Evolutionary conservation across 495 filamentous ascomycete genomes (phyloP).

Genomic region (Penicillium paxilli): DNA sequence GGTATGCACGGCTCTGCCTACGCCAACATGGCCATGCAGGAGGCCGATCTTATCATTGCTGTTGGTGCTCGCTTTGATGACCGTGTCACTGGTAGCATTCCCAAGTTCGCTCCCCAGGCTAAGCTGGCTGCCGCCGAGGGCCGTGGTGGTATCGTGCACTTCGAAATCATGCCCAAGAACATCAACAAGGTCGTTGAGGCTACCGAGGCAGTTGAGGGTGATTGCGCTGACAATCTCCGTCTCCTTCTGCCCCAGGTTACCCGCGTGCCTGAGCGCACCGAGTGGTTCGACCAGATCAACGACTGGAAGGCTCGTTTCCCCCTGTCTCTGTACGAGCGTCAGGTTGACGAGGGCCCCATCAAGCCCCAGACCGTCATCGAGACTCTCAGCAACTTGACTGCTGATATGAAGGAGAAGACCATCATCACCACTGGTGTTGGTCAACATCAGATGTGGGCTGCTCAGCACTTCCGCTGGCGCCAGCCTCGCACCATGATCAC

Average conservation of each 20-base stretch:
- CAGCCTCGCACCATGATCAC: slow-evolving; percentile 88
- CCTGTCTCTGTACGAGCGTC: slow-evolving; percentile 70
- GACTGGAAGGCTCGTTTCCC: slow-evolving; percentile 88
- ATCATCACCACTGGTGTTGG: slow-evolving; percentile 92
- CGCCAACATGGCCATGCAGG: slow-evolving; percentile 66
- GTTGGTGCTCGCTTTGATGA: slow-evolving; percentile 67
- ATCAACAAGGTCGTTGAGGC: slow-evolving; percentile 67
- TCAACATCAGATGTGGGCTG: slow-evolving; percentile 98
- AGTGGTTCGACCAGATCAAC: slow-evolving; percentile 87
- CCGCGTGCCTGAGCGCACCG: slow-evolving; percentile 60
- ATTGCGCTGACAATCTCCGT: slow-evolving; percentile 65
- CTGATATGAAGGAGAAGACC: slow-evolving; percentile 70
- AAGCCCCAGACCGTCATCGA: slow-evolving; percentile 90
- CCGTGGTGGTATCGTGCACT: slow-evolving; percentile 62
- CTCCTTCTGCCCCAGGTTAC: slow-evolving; percentile 70
- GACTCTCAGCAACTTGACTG: slow-evolving; percentile 75
- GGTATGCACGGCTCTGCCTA: slow-evolving; percentile 67
- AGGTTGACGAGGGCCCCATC: slow-evolving; percentile 68
- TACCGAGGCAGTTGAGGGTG: slow-evolving; percentile 61
- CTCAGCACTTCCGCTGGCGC: slow-evolving; percentile 92
- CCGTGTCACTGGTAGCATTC: slow-evolving; percentile 55
- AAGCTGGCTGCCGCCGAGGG: slow-evolving; percentile 56
- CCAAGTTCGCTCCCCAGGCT: slow-evolving; percentile 58
- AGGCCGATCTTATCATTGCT: slow-evolving; percentile 62
- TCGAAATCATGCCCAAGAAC: slow-evolving; percentile 66